These are phyloP conservation scores for Cladochytrium replicatum DNA, from an alignment of 192 early-diverging fungal species.

Conservation along the genomic window DNA sequence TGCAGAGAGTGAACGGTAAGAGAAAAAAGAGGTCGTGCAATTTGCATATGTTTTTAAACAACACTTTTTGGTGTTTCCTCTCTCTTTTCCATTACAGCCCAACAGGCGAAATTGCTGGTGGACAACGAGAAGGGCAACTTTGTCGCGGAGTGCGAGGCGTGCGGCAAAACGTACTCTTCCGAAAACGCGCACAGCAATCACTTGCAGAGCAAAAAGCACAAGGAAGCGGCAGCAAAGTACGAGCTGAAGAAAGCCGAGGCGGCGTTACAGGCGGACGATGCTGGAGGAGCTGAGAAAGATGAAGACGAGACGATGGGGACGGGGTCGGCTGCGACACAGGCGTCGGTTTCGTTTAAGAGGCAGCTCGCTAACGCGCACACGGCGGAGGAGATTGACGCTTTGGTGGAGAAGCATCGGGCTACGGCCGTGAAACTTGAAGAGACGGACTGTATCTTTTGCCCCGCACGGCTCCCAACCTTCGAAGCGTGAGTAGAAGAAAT, in stretches of 20 bases:
- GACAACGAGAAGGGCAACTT: too few relatives aligned
- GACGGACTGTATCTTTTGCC: conserved; percentile 89
- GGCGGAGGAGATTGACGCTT: conserved; percentile 56
- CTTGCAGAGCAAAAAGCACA: conserved; percentile 89
- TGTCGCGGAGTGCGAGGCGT: conserved; percentile 36
- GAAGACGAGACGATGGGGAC: too few relatives aligned
- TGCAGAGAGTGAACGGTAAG: conserved; percentile 51
- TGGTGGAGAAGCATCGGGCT: conserved; percentile 75
- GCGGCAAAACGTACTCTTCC: conserved; percentile 58
- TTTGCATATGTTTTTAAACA: too few relatives aligned
- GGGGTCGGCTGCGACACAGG: too few relatives aligned
- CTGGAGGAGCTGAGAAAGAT: background rate
- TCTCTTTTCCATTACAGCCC: too few relatives aligned
- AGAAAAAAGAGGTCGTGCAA: too few relatives aligned
- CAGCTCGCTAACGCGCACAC: conserved; percentile 41
- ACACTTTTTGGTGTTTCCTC: background rate
- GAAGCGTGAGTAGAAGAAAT: conserved; percentile 30
- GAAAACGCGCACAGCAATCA: conserved; percentile 87
- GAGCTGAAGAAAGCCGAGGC: conserved; percentile 37
- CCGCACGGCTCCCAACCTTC: conserved; percentile 26
- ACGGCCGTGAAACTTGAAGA: conserved; percentile 53
- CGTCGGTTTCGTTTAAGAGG: too few relatives aligned
- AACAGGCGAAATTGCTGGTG: too few relatives aligned
- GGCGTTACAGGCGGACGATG: background rate
- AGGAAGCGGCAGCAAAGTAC: conserved; percentile 50